Evolutionary conservation across 108 stramenopile species (phyloP), one percentile per base, ranked within the genome.

Genomic region (Pseudonitzschia delicatissima): DNA sequence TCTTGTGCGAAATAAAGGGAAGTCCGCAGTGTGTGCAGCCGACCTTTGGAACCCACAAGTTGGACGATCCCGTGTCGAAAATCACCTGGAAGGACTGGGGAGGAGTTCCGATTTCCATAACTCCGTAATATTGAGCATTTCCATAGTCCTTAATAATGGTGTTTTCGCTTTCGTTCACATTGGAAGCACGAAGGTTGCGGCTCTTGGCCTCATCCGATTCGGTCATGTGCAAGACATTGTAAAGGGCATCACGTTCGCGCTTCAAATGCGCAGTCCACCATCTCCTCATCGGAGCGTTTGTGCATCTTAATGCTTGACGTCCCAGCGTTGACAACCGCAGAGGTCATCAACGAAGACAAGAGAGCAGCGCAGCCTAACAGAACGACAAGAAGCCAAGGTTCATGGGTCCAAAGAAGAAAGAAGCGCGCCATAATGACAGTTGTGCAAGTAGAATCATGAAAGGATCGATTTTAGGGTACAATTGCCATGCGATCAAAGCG

Each of bases 31-130:
- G 78, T 21, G 63, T 67, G 79, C 97, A 98, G 12, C 83, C 75
- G 31, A 73, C 80, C 34, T 85, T 80, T n/a, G 99, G 95, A 0
- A 98, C 93, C 99, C 99, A 99, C 18, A 99, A 78, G 76, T 99
- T 96, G 45, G 87, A 79, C 18, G 91, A 94, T 33, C 99, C 99
- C 2, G 98, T 98, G 71, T 99, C 99, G 69, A 96, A 97, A 67
- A 98, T 90, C 53, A 98, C 96, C 48, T 81, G 37, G 51, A 98
- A 93, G n/a, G 76, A 78, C 66, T 96, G 96, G 15, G 87, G 75
- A 45, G 96, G 96, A 26, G 66, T 88, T 0, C 96, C 96, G 34
- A 97, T 78, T 35, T 69, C 55, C 50, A 90, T 65, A 23, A 72
- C 67, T 13, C 89, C 92, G 64, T 73, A 93, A 42, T 93, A 93